Base-by-base conservation (phyloP, 2,329 filamentous ascomycete species). In the Blastomyces gilchristii region DNA sequence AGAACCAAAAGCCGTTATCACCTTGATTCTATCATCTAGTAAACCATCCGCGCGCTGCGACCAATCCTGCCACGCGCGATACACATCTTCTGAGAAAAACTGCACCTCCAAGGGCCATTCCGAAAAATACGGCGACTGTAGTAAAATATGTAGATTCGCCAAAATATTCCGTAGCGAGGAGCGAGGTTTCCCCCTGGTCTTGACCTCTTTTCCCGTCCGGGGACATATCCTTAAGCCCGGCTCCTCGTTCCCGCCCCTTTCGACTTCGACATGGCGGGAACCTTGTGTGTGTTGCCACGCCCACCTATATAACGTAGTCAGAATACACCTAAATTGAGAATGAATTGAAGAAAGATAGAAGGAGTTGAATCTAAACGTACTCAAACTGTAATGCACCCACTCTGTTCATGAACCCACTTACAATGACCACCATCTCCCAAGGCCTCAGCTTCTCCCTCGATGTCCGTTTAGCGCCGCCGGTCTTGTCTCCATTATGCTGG, bases 331-430 rank as follows among this genome's bases (percentile, higher is more conserved):
- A 22, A 43, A 53, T 25, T 14, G 12, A 60, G 28, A 41, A 16
- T 8, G 6, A 43, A 28, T n/a, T 8, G 41, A 28, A 16, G 9
- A 14, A 39, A 16, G 34, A 14, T 2, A 45, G 25, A 8, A 11
- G 61, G 39, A 50, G 60, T 11, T 37, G 60, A 34, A 39, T 28
- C 28, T 62, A 34, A 34, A 80, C 85, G 72, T 81, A 94, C 88
- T 97, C 93, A 72, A 99, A 97, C 71, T 97, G 93, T 66, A 99
- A 77, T 0, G 94, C 94, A 0, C 90, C 91, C 45, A 93, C 85
- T 70, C 87, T 87, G 68, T 89, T 93, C 0, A 90, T 91, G 67
- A 99, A 99, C 0, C 93, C 93, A 7, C 89, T 89, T 1, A 97
- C 88, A 6, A 97, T 80, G 50, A 85, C 86, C 1, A 90, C 84